Evolutionary conservation across 2,329 filamentous ascomycete genomes (phyloP).

Genomic region (Scorias spongiosa): DNA sequence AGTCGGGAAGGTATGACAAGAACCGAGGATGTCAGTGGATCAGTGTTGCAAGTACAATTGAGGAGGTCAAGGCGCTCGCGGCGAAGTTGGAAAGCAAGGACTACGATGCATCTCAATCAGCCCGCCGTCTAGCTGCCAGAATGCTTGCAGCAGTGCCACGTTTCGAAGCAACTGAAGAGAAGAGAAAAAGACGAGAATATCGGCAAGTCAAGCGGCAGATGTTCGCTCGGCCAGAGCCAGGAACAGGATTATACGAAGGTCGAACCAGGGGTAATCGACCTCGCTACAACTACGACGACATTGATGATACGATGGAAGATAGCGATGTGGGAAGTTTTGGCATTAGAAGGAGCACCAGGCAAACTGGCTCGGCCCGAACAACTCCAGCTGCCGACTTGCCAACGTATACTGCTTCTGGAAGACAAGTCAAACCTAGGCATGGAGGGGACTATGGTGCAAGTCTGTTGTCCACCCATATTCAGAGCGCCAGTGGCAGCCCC

Average conservation of each 20-base stretch:
- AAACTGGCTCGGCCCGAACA: constrained; percentile 46
- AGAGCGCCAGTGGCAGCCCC: constrained; percentile 22
- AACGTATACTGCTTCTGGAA: constrained; percentile 66
- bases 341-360: constrained; percentile 43
- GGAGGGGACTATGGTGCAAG: constrained; percentile 48
- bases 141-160: constrained; percentile 69
- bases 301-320: constrained; percentile 55
- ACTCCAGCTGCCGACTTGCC: constrained; percentile 58
- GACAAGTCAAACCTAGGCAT: constrained; percentile 59
- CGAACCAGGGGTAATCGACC: constrained; percentile 90
- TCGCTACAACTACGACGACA: constrained; percentile 91
- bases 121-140: constrained; percentile 60
- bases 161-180: constrained; percentile 81
- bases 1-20: constrained; percentile 67
- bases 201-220: constrained; percentile 70
- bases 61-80: constrained; percentile 62
- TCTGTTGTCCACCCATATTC: constrained; percentile 39
- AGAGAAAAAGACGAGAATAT: constrained; percentile 77
- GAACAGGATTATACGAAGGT: constrained; percentile 89
- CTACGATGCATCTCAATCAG: constrained; percentile 66
- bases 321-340: constrained; percentile 40
- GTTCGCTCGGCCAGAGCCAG: constrained; percentile 74
- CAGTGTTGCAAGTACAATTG: constrained; percentile 80
- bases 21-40: constrained; percentile 62
- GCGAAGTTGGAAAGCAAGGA: constrained; percentile 50